phyloP scores from a whole-genome alignment of 2,329 filamentous ascomycete species.

The Pezicula neosporulosa region DNA sequence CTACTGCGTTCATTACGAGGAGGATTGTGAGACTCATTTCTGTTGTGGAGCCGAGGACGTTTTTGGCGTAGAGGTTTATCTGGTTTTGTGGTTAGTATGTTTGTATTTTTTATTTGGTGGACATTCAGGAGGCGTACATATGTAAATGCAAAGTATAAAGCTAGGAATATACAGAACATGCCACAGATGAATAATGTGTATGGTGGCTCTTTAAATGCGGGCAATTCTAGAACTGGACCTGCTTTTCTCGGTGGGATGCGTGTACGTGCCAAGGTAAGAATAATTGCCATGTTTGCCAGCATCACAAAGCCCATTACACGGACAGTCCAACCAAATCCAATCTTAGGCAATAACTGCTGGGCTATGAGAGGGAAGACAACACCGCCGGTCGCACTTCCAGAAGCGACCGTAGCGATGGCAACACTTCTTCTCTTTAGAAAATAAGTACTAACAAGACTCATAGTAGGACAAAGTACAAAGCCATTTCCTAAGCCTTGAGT shows the following conservation, averaged over 20 bases:
- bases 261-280: constrained; percentile 26
- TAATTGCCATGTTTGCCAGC: constrained; percentile 32
- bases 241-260: constrained; percentile 23
- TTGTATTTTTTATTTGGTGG: neutral
- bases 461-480: constrained; percentile 30
- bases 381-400: constrained; percentile 34
- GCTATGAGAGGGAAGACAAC: constrained; percentile 42
- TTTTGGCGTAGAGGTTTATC: constrained; percentile 1
- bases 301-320: constrained; percentile 42
- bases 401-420: constrained; percentile 31
- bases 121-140: neutral
- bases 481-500: constrained; percentile 33
- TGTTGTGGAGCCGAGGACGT: neutral
- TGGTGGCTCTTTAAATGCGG: constrained; percentile 36
- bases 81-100: neutral
- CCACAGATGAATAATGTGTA: constrained; percentile 16
- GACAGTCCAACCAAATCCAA: constrained; percentile 42
- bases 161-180: constrained; percentile 1
- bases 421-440: constrained; percentile 25
- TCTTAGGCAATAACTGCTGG: constrained; percentile 31
- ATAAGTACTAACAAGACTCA: constrained; percentile 28
- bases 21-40: constrained; percentile 41
- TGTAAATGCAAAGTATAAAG: neutral
- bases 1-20: constrained; percentile 48
- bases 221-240: constrained; percentile 36